A percentile compares a stretch with the other conserved stretches of the same genome.
Conservation (phyloP, 331 rosid genomes). For the Dryas integrifolia region DNA sequence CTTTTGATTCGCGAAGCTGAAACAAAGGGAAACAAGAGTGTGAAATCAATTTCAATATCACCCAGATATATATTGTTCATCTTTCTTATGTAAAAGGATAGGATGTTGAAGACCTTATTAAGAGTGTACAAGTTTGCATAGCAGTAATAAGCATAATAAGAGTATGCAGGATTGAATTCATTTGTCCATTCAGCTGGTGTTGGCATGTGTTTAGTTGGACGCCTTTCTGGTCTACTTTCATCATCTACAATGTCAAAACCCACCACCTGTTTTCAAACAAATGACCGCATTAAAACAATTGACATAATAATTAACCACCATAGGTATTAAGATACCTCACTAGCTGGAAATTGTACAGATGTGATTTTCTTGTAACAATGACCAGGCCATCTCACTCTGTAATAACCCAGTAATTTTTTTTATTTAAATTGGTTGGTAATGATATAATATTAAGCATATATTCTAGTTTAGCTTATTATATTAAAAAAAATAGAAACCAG, state of each 20-base stretch:
- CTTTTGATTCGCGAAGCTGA: constrained; percentile 80
- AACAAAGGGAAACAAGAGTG: constrained; percentile 15
- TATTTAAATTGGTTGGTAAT: too few relatives aligned
- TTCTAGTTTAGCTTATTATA: too few relatives aligned
- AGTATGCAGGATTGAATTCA: constrained; percentile 73
- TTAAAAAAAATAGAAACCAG: too few relatives aligned
- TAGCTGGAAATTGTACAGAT: not conserved
- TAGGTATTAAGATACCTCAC: not conserved
- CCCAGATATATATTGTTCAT: not conserved
- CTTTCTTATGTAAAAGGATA: not conserved
- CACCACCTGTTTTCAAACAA: too few relatives aligned
- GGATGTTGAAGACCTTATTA: constrained; percentile 51
- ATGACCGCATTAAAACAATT: too few relatives aligned
- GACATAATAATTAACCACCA: not conserved
- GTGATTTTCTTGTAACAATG: too few relatives aligned
- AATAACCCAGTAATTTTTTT: too few relatives aligned
- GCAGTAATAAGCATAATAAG: constrained; percentile 67
- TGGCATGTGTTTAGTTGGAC: constrained; percentile 84
- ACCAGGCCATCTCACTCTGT: too few relatives aligned
- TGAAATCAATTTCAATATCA: constrained; percentile 9
- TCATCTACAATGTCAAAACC: constrained; percentile 53
- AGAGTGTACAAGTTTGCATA: constrained; percentile 66
- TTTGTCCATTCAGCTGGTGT: constrained; percentile 75
- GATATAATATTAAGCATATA: too few relatives aligned
- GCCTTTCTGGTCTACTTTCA: constrained; percentile 82